Evolutionary conservation across 1,284 basidiomycete species (phyloP), one percentile per base, ranked within the genome.

Genomic region (Ganoderma boninense): DNA sequence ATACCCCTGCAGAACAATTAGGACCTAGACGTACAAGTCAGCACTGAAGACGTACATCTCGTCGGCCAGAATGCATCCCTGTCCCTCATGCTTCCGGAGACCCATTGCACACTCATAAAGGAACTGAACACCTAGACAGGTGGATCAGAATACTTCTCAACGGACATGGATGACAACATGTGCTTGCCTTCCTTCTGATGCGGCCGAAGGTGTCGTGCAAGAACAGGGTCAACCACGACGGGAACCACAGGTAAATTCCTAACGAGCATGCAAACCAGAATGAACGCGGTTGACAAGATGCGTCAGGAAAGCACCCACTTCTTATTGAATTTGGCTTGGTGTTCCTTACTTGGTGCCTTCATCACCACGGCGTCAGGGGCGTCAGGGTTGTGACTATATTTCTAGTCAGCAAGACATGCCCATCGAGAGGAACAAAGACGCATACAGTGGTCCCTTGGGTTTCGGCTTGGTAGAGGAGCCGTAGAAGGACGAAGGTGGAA

Each of bases 81-180:
- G 88, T 8, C 93, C 92, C 79, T 97, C 95, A 71, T 95, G 92
- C 75, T 92, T 94, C 42, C 94, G 88, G 80, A 99, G 86, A 10
- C 97, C 97, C 95, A 98, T 98, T 26, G 97, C 94, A 74, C 94
- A 95, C 79, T 97, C 95, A 80, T 99, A 99, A 85, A 99, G 86
- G 80, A 99, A 99, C 79, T 91, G 87, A 49, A 95, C 87, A 56
- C 94, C 92, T 93, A 44, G 11, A 43, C 1, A 26, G 5, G n/a
- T 2, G 18, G n/a, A 2, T 42, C 14, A 65, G 46, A 52, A 18
- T n/a, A 46, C 6, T 18, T 20, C 18, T 11, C 8, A 18, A 23
- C 38, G 23, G 35, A 18, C 13, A 3, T 40, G 13, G 13, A 20
- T 23, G 8, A 11, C 29, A 7, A 18, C 8, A 32, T 32, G 26